These are phyloP conservation scores for Coleophoma crateriformis DNA, from an alignment of 2,329 filamentous ascomycete genomes.

Conservation along the genomic window DNA sequence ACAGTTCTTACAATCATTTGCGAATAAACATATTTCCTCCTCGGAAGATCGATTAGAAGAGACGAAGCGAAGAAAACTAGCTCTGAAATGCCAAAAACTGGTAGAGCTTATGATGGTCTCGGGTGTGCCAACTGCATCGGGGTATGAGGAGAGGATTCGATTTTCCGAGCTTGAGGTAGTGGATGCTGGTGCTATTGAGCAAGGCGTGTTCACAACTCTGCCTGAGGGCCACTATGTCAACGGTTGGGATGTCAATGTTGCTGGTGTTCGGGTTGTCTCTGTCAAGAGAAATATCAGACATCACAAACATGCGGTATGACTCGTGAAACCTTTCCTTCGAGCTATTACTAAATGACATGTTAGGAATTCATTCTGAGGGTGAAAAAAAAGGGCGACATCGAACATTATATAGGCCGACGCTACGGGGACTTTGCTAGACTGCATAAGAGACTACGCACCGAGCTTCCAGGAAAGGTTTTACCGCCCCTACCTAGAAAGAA, in stretches of 20 bases:
- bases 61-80: conserved; percentile 89
- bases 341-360: conserved; percentile 1
- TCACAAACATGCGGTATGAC: conserved; percentile 80
- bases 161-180: conserved; percentile 98
- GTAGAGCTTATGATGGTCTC: conserved; percentile 99
- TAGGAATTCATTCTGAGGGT: conserved; percentile 88
- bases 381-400: conserved; percentile 68
- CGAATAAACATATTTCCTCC: conserved; percentile 93
- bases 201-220: conserved; percentile 77
- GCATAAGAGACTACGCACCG: conserved; percentile 72
- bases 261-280: conserved; percentile 74
- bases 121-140: conserved; percentile 88
- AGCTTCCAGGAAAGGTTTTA: conserved; percentile 86
- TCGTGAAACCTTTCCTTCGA: not conserved
- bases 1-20: conserved; percentile 94
- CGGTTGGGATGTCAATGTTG: conserved; percentile 95
- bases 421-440: conserved; percentile 85
- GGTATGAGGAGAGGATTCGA: conserved; percentile 93
- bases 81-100: conserved; percentile 88
- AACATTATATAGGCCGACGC: conserved; percentile 74
- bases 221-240: conserved; percentile 91
- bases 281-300: conserved; percentile 83
- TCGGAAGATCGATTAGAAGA: conserved; percentile 95
- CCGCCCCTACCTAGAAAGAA: conserved; percentile 89
- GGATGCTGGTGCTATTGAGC: conserved; percentile 86